phyloP scores from a whole-genome alignment of 1,284 basidiomycete species.

The Austroboletus novae-zelandiae region DNA sequence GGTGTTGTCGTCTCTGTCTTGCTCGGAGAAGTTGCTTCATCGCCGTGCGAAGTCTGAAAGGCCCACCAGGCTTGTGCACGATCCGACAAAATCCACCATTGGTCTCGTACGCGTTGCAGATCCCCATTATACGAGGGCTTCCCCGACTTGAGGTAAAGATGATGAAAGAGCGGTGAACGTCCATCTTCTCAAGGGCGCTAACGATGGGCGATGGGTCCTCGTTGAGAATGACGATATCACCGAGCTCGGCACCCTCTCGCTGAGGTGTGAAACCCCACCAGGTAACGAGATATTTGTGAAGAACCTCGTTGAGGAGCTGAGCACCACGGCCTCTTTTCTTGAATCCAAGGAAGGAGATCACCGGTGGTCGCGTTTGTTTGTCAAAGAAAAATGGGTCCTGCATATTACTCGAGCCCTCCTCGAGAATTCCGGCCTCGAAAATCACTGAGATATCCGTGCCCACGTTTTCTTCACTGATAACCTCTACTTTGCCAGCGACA shows the following conservation, averaged over 20 bases:
- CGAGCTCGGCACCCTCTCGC: constrained; percentile 43
- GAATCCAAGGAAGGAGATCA: constrained; percentile 76
- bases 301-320: constrained; percentile 61
- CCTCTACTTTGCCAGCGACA: constrained; percentile 85
- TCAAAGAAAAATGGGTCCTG: constrained; percentile 50
- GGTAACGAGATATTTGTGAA: constrained; percentile 63
- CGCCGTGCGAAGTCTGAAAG: constrained; percentile 67
- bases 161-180: constrained; percentile 67
- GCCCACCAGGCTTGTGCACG: constrained; percentile 88
- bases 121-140: constrained; percentile 59
- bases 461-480: constrained; percentile 82
- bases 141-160: constrained; percentile 72
- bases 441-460: constrained; percentile 94
- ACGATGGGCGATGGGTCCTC: constrained; percentile 67
- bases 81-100: constrained; percentile 87
- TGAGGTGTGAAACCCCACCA: constrained; percentile 79
- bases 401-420: constrained; percentile 40
- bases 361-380: constrained; percentile 44
- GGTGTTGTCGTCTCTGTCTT: constrained; percentile 32
- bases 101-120: constrained; percentile 68
- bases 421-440: constrained; percentile 71
- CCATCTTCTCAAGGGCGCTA: constrained; percentile 54
- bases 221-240: constrained; percentile 82
- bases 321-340: constrained; percentile 65
- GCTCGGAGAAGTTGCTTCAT: constrained; percentile 74